Evolutionary conservation across 305 asterid genomes (phyloP).

Genomic region (Solanum hybrid): DNA sequence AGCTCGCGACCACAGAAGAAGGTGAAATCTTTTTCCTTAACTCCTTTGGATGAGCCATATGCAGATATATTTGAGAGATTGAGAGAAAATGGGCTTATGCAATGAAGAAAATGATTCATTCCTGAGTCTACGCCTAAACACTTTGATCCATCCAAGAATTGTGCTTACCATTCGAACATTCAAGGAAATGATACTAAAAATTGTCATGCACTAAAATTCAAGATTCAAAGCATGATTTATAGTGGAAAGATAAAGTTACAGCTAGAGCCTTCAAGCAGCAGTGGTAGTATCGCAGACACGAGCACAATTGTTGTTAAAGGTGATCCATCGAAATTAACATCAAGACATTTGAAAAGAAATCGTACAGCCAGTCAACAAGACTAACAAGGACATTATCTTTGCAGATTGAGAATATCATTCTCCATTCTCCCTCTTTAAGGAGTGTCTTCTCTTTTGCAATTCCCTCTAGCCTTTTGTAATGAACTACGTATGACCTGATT

Average conservation of each 20-base stretch:
- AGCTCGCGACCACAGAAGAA: background rate
- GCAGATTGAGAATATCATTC: background rate
- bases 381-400: no score
- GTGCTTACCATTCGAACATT: background rate
- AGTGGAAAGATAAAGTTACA: background rate
- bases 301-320: background rate
- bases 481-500: background rate
- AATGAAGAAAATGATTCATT: background rate
- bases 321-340: background rate
- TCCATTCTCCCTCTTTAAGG: background rate
- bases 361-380: background rate
- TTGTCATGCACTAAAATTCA: background rate
- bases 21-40: background rate
- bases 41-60: background rate
- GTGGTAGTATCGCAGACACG: background rate
- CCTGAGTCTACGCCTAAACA: background rate
- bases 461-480: background rate
- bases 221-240: background rate
- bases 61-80: background rate
- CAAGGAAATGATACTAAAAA: background rate
- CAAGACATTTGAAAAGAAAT: background rate
- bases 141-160: background rate
- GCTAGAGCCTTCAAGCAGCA: background rate
- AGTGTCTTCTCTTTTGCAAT: background rate
- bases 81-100: background rate